These are phyloP conservation scores for Sugiyamaella japonica DNA, from an alignment of 1,139 yeast species.

Conservation along the genomic window DNA sequence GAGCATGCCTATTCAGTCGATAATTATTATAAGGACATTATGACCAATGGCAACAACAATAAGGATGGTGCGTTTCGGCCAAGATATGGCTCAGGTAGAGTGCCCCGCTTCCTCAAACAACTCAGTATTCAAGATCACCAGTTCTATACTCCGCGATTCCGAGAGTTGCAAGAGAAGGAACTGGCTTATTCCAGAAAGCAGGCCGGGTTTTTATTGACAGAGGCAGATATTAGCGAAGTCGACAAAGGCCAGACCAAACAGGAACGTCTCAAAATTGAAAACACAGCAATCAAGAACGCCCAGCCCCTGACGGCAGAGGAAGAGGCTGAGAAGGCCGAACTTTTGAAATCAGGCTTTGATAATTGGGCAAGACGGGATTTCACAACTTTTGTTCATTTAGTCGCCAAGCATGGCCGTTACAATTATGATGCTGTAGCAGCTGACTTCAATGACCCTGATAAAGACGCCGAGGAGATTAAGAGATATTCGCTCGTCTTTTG, in stretches of 20 bases:
- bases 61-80: slow-evolving; percentile 50
- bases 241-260: slow-evolving; percentile 57
- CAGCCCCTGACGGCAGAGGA: slow-evolving; percentile 82
- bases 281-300: slow-evolving; percentile 55
- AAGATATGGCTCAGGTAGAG: slow-evolving; percentile 24
- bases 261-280: slow-evolving; percentile 58
- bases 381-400: slow-evolving; percentile 76
- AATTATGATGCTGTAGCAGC: slow-evolving; percentile 62
- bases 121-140: slow-evolving; percentile 72
- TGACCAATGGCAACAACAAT: slow-evolving; percentile 40
- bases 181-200: slow-evolving; percentile 71
- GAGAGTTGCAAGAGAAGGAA: slow-evolving; percentile 71
- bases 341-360: slow-evolving; percentile 66
- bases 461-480: slow-evolving; percentile 70
- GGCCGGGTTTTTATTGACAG: slow-evolving; percentile 65
- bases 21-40: slow-evolving; percentile 80
- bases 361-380: slow-evolving; percentile 92
- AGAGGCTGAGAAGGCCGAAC: slow-evolving; percentile 56
- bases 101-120: slow-evolving; percentile 57
- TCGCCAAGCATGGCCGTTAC: slow-evolving; percentile 78
- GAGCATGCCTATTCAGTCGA: slow-evolving; percentile 89
- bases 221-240: slow-evolving; percentile 43
- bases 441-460: slow-evolving; percentile 55
- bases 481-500: slow-evolving; percentile 75
- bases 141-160: slow-evolving; percentile 70